Conservation (phyloP, 192 early-diverging fungal species). For the Rhizophagus sp. region DNA sequence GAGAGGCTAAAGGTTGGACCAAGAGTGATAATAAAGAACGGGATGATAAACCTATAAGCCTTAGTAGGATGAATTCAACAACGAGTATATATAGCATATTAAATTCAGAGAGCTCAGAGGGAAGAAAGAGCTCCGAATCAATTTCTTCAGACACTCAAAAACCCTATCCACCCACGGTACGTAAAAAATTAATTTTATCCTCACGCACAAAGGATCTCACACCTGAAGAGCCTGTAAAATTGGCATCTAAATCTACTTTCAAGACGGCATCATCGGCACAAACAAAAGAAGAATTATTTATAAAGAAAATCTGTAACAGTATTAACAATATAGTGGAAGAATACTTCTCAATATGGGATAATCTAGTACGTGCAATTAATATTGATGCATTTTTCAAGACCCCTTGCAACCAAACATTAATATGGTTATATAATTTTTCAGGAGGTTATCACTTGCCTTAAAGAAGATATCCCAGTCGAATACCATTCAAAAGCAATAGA, state of each 20-base stretch:
- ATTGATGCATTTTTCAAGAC: background rate
- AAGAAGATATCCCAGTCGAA: constrained; percentile 50
- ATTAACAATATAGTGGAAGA: constrained; percentile 34
- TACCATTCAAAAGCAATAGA: constrained; percentile 35
- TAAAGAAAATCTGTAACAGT: constrained; percentile 30
- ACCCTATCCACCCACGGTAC: constrained; percentile 21
- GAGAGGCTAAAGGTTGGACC: constrained; percentile 47
- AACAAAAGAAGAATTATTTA: constrained; percentile 35
- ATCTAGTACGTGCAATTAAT: constrained; percentile 38
- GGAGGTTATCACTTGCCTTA: constrained; percentile 67
- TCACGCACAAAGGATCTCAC: constrained; percentile 20
- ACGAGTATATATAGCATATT: constrained; percentile 45
- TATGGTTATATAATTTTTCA: constrained; percentile 52
- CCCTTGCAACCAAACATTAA: constrained; percentile 35
- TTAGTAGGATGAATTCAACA: constrained; percentile 47
- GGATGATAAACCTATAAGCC: constrained; percentile 43
- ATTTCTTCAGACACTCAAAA: background rate
- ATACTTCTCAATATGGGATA: constrained; percentile 23
- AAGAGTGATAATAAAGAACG: constrained; percentile 46
- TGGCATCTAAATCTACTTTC: constrained; percentile 24
- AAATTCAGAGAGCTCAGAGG: constrained; percentile 39
- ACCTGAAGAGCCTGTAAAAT: background rate
- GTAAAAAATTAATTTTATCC: constrained; percentile 9
- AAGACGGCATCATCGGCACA: constrained; percentile 37
- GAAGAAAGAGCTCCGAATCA: constrained; percentile 30